Percentiles rank a stretch among this genome's conserved stretches.
Evolutionary conservation across 495 filamentous ascomycete species (phyloP).

Genomic region (Penicillium pulvis): DNA sequence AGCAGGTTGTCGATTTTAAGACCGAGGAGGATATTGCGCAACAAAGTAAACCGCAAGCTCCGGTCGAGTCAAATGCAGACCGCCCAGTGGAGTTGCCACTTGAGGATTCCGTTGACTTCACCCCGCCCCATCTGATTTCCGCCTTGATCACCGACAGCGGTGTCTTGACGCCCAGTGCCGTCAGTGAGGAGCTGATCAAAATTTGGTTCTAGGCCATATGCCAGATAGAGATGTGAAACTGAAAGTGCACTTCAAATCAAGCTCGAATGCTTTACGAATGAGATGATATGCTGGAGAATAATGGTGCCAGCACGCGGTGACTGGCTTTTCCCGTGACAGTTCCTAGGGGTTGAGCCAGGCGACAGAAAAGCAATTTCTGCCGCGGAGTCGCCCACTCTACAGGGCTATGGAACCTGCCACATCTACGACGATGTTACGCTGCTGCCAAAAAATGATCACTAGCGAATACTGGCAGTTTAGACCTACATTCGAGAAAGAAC

Average conservation of each 20-base stretch:
- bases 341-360: not conserved
- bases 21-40: constrained; percentile 53
- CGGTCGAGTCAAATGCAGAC: constrained; percentile 25
- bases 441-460: not conserved
- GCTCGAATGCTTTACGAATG: constrained; percentile 4
- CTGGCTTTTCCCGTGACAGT: not conserved
- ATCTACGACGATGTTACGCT: constrained; percentile 4
- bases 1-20: constrained; percentile 72
- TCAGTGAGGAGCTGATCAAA: constrained; percentile 77
- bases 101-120: constrained; percentile 77
- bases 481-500: not conserved
- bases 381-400: not conserved
- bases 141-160: constrained; percentile 78
- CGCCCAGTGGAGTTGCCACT: constrained; percentile 28
- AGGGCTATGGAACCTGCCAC: not conserved
- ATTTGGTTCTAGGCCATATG: constrained; percentile 65
- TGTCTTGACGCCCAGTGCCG: constrained; percentile 72
- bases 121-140: constrained; percentile 78
- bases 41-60: constrained; percentile 34
- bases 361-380: not conserved
- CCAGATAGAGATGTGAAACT: not conserved
- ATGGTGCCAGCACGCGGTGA: not conserved
- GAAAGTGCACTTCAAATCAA: constrained; percentile 1
- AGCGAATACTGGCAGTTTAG: not conserved
- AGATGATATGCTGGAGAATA: not conserved